These are phyloP conservation scores for Pelargonium fulgidum DNA, from an alignment of 441 rosid species.

Conservation along the genomic window DNA sequence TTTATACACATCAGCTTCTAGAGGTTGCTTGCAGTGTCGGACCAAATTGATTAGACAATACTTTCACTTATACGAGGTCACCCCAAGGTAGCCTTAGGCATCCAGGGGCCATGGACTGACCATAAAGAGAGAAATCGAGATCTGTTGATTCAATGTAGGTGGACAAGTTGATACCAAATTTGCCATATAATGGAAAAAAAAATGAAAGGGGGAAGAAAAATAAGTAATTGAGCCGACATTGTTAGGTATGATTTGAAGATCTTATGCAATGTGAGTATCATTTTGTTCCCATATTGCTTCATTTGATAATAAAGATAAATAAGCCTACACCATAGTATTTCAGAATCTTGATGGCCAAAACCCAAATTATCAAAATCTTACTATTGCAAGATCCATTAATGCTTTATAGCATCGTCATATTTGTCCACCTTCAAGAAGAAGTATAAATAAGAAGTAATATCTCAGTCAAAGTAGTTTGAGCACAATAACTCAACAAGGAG, in stretches of 20 bases:
- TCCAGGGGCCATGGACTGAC: no score
- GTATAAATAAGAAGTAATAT: neutral
- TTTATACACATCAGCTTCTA: neutral
- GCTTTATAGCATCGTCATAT: neutral
- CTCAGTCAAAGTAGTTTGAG: neutral
- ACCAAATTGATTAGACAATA: neutral
- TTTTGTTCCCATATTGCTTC: neutral
- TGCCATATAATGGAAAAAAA: neutral
- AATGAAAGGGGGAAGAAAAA: neutral
- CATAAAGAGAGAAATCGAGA: neutral
- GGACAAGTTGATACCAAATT: neutral
- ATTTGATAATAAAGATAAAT: no score
- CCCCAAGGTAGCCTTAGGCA: no score
- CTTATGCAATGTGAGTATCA: neutral
- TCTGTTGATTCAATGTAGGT: neutral
- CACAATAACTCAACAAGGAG: neutral
- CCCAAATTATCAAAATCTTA: neutral
- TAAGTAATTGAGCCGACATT: neutral
- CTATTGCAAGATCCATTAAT: neutral
- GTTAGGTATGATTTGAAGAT: neutral
- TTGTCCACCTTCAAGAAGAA: neutral
- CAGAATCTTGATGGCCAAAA: neutral
- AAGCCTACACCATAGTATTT: neutral
- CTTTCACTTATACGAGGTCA: neutral
- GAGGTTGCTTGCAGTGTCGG: neutral